A percentile compares a stretch with the other conserved stretches of the same genome.
These are phyloP conservation scores for Fraxinus baroniana DNA, from an alignment of 305 asterid species.

Conservation along the genomic window DNA sequence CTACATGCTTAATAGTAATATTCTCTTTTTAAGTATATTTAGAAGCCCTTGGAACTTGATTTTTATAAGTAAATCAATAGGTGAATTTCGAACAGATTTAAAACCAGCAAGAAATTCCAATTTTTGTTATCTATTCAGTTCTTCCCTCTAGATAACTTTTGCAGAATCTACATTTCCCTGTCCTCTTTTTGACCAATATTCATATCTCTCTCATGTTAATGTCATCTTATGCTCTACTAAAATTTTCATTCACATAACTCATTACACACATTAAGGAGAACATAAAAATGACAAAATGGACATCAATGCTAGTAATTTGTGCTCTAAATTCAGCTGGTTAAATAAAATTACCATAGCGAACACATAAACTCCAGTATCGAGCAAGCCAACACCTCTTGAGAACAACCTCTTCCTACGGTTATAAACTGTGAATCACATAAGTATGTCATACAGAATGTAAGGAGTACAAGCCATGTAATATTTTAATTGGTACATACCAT, in stretches of 20 bases:
- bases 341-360: constrained; percentile 52
- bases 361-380: constrained; percentile 76
- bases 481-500: constrained; percentile 50
- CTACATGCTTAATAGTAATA: neutral
- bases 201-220: neutral
- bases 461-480: constrained; percentile 12
- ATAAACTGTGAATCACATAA: constrained; percentile 44
- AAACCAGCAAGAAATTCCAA: neutral
- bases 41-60: neutral
- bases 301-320: neutral
- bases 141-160: neutral
- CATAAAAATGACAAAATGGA: neutral
- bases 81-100: neutral
- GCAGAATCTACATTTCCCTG: neutral
- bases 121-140: neutral
- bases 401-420: constrained; percentile 81
- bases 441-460: constrained; percentile 30
- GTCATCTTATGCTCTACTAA: neutral
- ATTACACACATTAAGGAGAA: neutral
- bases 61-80: neutral
- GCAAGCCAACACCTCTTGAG: constrained; percentile 97
- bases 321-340: neutral
- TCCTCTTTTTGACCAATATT: neutral
- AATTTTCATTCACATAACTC: neutral
- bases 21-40: neutral